phyloP scores from a whole-genome alignment of 1,284 basidiomycete species.

The Heterobasidion occidentale region DNA sequence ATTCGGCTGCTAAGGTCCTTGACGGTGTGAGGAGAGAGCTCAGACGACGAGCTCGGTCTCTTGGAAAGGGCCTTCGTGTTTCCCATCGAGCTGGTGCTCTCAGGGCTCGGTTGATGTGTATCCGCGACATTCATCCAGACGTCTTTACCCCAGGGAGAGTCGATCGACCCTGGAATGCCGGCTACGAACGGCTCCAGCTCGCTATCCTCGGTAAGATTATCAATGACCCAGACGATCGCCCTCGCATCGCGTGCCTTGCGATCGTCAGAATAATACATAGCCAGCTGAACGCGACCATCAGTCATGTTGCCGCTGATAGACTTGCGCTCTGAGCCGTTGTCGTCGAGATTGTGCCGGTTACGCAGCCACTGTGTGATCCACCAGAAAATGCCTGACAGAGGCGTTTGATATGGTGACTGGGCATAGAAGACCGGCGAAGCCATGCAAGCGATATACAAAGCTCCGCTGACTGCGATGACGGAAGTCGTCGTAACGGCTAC shows the following conservation, averaged over 20 bases:
- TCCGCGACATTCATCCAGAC: conserved; percentile 6
- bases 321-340: background rate
- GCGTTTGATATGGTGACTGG: conserved; percentile 10
- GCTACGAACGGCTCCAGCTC: conserved; percentile 9
- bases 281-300: background rate
- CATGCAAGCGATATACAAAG: conserved; percentile 3
- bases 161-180: conserved; percentile 8
- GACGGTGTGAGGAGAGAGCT: background rate
- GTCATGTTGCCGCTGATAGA: background rate
- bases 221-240: background rate
- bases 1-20: conserved; percentile 7
- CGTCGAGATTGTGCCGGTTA: background rate
- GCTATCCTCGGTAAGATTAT: conserved; percentile 10
- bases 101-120: background rate
- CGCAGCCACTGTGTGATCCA: conserved; percentile 3
- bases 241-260: background rate
- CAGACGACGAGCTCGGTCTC: background rate
- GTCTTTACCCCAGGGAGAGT: conserved; percentile 6
- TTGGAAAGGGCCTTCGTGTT: background rate
- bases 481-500: background rate
- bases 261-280: background rate
- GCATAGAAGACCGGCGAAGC: conserved; percentile 4
- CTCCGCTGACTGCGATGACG: background rate
- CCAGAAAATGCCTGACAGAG: conserved; percentile 9
- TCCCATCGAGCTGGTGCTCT: background rate